Base-by-base conservation (phyloP, 805 yeast genomes). In the Zygosaccharomyces rouxii region DNA sequence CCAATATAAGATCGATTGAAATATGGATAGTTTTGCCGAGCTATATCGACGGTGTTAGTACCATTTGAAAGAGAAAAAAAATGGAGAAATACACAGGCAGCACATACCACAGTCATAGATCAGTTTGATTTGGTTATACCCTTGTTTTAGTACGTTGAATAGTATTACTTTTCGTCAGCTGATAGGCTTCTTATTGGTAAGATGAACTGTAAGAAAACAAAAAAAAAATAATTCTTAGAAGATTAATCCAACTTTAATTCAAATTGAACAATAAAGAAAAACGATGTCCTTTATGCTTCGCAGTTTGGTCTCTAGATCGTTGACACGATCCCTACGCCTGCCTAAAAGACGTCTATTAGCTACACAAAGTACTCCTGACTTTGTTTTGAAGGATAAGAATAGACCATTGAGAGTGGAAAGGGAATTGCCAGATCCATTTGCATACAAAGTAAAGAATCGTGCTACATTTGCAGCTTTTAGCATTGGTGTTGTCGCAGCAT, bases 391-490 rank as follows among this genome's bases (percentile, higher is more conserved):
- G 47, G 54, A 55, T 45, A 51, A 51, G 48, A 49, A 46, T 14
- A 71, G 60, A 37, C 80, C 79, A 22, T 77, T 84, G 68, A 79
- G 86, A 1, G 76, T 89, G 3, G 86, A 90, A 51, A 73, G 84
- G 42, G 95, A 86, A 42, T 71, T 92, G 33, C 98, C 98, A 4
- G 89, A 86, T 58, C 92, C 90, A 11, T 72, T 78, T 45, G 72
- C 72, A n/a, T 80, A 76, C 48, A 71, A 73, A 53, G 74, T 74
- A 47, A 75, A 72, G 54, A 77, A 77, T 52, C 69, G 81, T 47
- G 58, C 71, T 19, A 79, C 80, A 48, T 83, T 89, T 63, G 66
- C 74, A 5, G 67, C 69, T 2, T 86, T 85, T 61, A 67, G 76
- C 40, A 65, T 71, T 11, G 68, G 77, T 44, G 80, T 84, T 77